These are phyloP conservation scores for Tricholoma bakamatsutake DNA, from an alignment of 768 basidiomycete species.

Conservation along the genomic window DNA sequence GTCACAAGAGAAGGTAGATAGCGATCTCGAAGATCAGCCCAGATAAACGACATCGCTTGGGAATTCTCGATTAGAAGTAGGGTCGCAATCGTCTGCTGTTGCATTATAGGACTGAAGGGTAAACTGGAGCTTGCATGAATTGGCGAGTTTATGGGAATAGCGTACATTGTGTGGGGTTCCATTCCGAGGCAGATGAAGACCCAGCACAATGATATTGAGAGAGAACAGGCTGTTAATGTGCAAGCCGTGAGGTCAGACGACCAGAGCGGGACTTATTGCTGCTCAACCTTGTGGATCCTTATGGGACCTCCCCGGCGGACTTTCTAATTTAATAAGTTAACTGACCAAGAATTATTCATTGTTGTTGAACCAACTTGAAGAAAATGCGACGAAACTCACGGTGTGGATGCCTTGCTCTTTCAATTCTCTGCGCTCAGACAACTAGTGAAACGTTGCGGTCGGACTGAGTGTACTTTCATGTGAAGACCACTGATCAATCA, in stretches of 20 bases:
- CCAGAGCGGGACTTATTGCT: slow-evolving; percentile 8
- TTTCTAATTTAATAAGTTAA: slow-evolving; percentile 27
- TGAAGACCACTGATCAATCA: slow-evolving; percentile 12
- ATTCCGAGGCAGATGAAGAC: slow-evolving; percentile 1
- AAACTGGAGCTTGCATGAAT: slow-evolving; percentile 5
- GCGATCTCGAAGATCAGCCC: slow-evolving; percentile 44
- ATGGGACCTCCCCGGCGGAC: slow-evolving; percentile 34
- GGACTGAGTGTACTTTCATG: slow-evolving; percentile 12
- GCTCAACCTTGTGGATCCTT: slow-evolving; percentile 31
- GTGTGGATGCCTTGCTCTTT: slow-evolving; percentile 4
- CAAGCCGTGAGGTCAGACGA: slow-evolving; percentile 6
- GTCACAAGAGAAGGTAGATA: slow-evolving; percentile 39
- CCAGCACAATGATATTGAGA: slow-evolving; percentile 3
- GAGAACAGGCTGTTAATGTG: slow-evolving; percentile 4
- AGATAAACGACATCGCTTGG: slow-evolving; percentile 33
- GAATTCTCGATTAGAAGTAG: slow-evolving; percentile 56
- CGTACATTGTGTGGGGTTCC: slow-evolving; percentile 6
- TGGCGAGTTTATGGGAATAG: slow-evolving; percentile 3
- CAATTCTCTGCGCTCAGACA: slow-evolving; percentile 1
- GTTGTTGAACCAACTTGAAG: background rate
- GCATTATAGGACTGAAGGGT: slow-evolving; percentile 17
- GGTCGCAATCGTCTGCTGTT: slow-evolving; percentile 31
- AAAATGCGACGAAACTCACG: slow-evolving; percentile 14
- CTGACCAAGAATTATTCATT: slow-evolving; percentile 16
- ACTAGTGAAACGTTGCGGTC: slow-evolving; percentile 11